A percentile compares a stretch with the other conserved stretches of the same genome.
phyloP scores from a whole-genome alignment of 352 stramenopile species.

The Phytophthora nicotianae region DNA sequence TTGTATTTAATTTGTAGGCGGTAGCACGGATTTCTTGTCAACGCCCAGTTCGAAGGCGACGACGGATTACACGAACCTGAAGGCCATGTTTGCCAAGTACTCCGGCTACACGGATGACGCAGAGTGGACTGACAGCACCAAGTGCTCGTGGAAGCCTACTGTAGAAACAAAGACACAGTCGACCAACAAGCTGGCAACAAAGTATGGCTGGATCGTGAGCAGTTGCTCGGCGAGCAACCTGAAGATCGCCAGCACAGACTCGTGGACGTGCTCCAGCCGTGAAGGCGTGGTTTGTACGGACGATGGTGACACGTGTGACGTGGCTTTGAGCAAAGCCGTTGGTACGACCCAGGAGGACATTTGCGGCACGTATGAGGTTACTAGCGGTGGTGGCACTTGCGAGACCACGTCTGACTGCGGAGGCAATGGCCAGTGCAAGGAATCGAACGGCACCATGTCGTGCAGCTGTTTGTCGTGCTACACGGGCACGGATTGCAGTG shows the following conservation, averaged over 20 bases:
- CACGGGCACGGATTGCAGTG: constrained; percentile 76
- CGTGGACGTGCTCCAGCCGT: constrained; percentile 73
- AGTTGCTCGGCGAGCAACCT: constrained; percentile 57
- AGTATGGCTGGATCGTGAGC: constrained; percentile 69
- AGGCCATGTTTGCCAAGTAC: constrained; percentile 73
- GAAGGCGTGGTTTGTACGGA: constrained; percentile 77
- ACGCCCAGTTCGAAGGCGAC: constrained; percentile 66
- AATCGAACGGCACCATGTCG: constrained; percentile 60
- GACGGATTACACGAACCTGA: constrained; percentile 77
- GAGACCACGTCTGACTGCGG: constrained; percentile 69
- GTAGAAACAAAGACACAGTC: constrained; percentile 63
- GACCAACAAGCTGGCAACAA: constrained; percentile 56
- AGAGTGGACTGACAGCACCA: constrained; percentile 58
- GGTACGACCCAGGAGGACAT: constrained; percentile 81
- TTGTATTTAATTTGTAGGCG: constrained; percentile 38
- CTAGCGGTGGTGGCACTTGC: constrained; percentile 68
- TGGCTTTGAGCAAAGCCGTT: constrained; percentile 47
- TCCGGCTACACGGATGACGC: constrained; percentile 54
- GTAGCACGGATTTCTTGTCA: constrained; percentile 63
- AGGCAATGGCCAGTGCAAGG: constrained; percentile 75
- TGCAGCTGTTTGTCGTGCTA: constrained; percentile 83
- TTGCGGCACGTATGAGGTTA: constrained; percentile 73
- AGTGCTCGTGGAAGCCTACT: constrained; percentile 67
- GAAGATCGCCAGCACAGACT: constrained; percentile 66
- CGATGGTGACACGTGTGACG: constrained; percentile 69